Base-by-base conservation (phyloP, 768 basidiomycete genomes). In the Mycena vitilis region DNA sequence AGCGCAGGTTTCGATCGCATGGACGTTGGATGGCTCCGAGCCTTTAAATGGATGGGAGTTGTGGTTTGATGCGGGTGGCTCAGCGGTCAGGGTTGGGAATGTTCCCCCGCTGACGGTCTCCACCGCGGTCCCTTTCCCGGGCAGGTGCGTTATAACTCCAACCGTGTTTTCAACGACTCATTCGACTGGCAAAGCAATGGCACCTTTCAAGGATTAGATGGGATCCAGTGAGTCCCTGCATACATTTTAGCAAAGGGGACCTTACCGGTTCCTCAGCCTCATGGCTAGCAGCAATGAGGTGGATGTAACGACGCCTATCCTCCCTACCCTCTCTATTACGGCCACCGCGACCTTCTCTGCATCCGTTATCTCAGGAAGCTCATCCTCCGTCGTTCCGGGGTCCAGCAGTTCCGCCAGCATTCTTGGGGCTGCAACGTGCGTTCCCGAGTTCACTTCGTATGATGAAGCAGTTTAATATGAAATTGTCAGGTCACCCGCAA, bases 11-110 rank as follows among this genome's bases (percentile, higher is more conserved):
- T 48, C 66, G 12, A 8, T 71, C 23, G 8, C 9, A 15, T 71
- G 71, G 71, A 63, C 60, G 0, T 61, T 71, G 55, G 64, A 71
- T 58, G 71, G 71, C 38, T 48, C 60, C 0, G 71, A 71, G 56
- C 71, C 71, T 2, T 23, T 55, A 7, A 20, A 52, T 16, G 71
- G 71, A 44, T 71, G 63, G 66, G 54, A 71, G 30, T 34, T 71
- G n/a, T 71, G 71, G 71, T 71, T 64, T n/a, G 48, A 6, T 22
- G n/a, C 60, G 20, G 64, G 40, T 16, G 67, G 63, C 10, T 34
- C 48, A 0, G 25, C 36, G 23, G 13, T 48, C 2, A 68, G 60
- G 52, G 51, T 71, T 8, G 55, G 9, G 44, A 30, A 66, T 47
- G 56, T 68, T 11, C 37, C 54, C 20, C 63, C 60, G 11, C 40